Conservation (phyloP, 176 grass and related monocot species). For the Musa beccarii region DNA sequence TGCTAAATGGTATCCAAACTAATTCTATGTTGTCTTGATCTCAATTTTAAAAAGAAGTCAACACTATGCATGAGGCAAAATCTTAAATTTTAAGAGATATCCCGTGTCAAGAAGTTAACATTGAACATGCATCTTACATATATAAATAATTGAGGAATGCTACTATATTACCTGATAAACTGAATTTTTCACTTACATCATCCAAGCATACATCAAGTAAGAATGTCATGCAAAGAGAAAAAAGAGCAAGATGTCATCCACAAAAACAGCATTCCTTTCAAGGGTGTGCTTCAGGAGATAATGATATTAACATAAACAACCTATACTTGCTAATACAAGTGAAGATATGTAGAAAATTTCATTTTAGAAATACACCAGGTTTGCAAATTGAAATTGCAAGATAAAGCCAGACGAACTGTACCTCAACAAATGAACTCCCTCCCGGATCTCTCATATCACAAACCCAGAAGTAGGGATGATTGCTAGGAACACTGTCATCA, state of each 20-base stretch:
- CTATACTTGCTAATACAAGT: slow-evolving; percentile 1
- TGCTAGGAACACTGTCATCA: slow-evolving; percentile 66
- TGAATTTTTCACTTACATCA: too few relatives aligned
- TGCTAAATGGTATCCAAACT: too few relatives aligned
- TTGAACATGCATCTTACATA: too few relatives aligned
- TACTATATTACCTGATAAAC: too few relatives aligned
- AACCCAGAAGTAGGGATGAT: slow-evolving; percentile 87
- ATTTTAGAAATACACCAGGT: slow-evolving; percentile 1
- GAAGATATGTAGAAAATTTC: neutral
- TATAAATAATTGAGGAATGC: too few relatives aligned
- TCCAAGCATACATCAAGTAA: neutral
- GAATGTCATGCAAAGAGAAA: neutral
- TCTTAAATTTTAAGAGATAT: too few relatives aligned
- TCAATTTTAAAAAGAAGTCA: too few relatives aligned
- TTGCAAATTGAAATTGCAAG: slow-evolving; percentile 10
- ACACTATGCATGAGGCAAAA: too few relatives aligned
- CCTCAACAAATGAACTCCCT: slow-evolving; percentile 94
- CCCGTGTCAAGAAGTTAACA: too few relatives aligned
- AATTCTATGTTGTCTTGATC: too few relatives aligned
- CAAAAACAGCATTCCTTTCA: slow-evolving; percentile 5
- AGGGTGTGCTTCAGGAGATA: neutral
- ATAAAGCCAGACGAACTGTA: slow-evolving; percentile 18
- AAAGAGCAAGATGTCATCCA: neutral
- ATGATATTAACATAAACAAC: slow-evolving; percentile 13
- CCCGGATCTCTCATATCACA: slow-evolving; percentile 97